Percentiles rank a stretch among this genome's conserved stretches.
phyloP scores from a whole-genome alignment of 2,329 filamentous ascomycete genomes.

The Ceratocystiopsis minuta region DNA sequence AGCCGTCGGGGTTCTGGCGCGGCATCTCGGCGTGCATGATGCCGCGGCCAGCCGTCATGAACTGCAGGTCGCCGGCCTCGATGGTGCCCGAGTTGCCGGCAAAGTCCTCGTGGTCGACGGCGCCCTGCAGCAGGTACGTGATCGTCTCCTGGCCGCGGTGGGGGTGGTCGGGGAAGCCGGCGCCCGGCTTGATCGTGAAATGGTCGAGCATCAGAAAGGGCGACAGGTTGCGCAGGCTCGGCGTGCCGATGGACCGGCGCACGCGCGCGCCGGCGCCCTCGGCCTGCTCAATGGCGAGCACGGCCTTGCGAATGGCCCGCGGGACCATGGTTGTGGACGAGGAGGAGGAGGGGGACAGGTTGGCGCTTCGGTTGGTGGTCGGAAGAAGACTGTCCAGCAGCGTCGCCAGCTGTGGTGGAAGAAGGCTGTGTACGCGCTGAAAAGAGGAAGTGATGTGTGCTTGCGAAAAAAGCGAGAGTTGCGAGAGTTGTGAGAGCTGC shows the following conservation, averaged over 20 bases:
- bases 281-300: conserved; percentile 68
- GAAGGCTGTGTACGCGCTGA: background rate
- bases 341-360: background rate
- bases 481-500: no score
- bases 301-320: conserved; percentile 64
- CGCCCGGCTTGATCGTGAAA: conserved; percentile 61
- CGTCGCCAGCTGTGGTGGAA: conserved; percentile 5
- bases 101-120: conserved; percentile 84
- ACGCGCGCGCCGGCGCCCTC: conserved; percentile 82
- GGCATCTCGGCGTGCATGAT: conserved; percentile 98
- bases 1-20: conserved; percentile 55
- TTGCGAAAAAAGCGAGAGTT: background rate
- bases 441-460: background rate
- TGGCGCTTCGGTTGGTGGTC: conserved; percentile 4
- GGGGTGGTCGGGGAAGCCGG: conserved; percentile 82
- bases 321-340: conserved; percentile 39
- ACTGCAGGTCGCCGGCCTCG: conserved; percentile 75
- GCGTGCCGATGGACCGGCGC: conserved; percentile 71
- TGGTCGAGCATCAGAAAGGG: conserved; percentile 96
- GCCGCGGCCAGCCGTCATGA: conserved; percentile 87
- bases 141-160: conserved; percentile 71
- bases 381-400: background rate
- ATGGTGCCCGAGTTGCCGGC: conserved; percentile 73
- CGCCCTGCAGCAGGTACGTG: conserved; percentile 75
- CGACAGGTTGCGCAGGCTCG: conserved; percentile 66